phyloP scores from a whole-genome alignment of 2,329 filamentous ascomycete genomes.

The Cladosporium cucumerinum region DNA sequence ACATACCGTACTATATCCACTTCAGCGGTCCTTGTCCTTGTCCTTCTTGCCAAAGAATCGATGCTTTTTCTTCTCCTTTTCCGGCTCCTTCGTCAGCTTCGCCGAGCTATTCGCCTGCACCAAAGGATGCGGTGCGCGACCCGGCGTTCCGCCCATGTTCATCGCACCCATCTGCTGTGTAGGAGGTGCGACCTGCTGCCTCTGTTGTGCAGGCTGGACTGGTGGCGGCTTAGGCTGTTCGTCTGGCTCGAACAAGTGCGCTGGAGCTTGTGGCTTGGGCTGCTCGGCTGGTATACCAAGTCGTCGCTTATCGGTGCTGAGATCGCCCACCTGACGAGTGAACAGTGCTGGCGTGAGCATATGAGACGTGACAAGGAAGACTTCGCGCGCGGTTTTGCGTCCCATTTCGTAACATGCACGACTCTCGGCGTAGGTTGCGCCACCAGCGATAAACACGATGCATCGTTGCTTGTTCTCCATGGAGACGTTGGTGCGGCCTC shows the following conservation, averaged over 20 bases:
- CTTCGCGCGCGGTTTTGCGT: constrained; percentile 67
- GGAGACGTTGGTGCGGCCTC: constrained; percentile 60
- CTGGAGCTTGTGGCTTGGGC: constrained; percentile 76
- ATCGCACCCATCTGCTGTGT: constrained; percentile 56
- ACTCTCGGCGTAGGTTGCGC: constrained; percentile 88
- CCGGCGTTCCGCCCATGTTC: constrained; percentile 42
- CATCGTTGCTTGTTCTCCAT: constrained; percentile 84
- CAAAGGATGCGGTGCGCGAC: constrained; percentile 29
- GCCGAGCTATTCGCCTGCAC: constrained; percentile 27
- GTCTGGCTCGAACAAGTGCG: constrained; percentile 77
- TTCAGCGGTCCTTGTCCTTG: constrained; percentile 31
- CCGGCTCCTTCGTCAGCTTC: constrained; percentile 54
- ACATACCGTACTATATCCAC: neutral
- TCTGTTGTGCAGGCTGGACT: constrained; percentile 38
- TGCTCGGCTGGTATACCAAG: constrained; percentile 79
- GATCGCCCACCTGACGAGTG: constrained; percentile 75
- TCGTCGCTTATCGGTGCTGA: constrained; percentile 69
- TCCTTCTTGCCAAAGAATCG: constrained; percentile 48
- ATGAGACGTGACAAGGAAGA: constrained; percentile 86
- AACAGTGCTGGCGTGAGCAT: constrained; percentile 87
- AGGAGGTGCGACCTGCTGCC: constrained; percentile 36
- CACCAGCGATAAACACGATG: constrained; percentile 92
- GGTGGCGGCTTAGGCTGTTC: constrained; percentile 52
- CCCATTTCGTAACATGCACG: constrained; percentile 86
- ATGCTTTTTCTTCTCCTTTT: constrained; percentile 54